These are phyloP conservation scores for Apiotrichum domesticum DNA, from an alignment of 1,284 basidiomycete species.

Conservation along the genomic window DNA sequence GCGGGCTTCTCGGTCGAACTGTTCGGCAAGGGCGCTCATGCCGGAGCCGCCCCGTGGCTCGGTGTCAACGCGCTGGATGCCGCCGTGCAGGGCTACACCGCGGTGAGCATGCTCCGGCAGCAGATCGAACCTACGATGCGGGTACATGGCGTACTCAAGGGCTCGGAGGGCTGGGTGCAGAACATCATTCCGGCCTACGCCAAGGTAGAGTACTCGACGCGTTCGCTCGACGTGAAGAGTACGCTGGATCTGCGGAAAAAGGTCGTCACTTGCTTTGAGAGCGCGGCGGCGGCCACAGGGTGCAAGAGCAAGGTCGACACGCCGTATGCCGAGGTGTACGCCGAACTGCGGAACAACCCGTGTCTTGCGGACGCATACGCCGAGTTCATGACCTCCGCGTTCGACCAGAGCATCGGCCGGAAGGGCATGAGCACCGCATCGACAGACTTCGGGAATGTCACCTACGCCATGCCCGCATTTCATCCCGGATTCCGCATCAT, in stretches of 20 bases:
- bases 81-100: constrained; percentile 46
- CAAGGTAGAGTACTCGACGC: constrained; percentile 34
- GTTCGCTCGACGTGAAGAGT: constrained; percentile 29
- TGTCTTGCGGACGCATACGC: constrained; percentile 21
- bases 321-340: constrained; percentile 24
- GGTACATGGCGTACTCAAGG: constrained; percentile 47
- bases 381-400: constrained; percentile 22
- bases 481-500: constrained; percentile 17
- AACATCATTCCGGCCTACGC: constrained; percentile 42
- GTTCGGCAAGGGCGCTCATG: constrained; percentile 28
- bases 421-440: constrained; percentile 25
- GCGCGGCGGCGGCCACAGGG: constrained; percentile 24
- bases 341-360: constrained; percentile 27
- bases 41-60: constrained; percentile 45
- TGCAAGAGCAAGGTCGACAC: constrained; percentile 18
- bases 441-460: constrained; percentile 30
- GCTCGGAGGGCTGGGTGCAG: constrained; percentile 35
- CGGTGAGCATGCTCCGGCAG: constrained; percentile 48
- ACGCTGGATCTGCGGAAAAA: constrained; percentile 23
- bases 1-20: constrained; percentile 28
- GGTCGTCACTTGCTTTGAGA: constrained; percentile 22
- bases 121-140: constrained; percentile 41
- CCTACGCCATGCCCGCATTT: constrained; percentile 22
- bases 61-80: constrained; percentile 51
- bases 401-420: constrained; percentile 19